Evolutionary conservation across 2,329 filamentous ascomycete species (phyloP), one percentile per base, ranked within the genome.

Genomic region (Chaetomiaceae sp.): DNA sequence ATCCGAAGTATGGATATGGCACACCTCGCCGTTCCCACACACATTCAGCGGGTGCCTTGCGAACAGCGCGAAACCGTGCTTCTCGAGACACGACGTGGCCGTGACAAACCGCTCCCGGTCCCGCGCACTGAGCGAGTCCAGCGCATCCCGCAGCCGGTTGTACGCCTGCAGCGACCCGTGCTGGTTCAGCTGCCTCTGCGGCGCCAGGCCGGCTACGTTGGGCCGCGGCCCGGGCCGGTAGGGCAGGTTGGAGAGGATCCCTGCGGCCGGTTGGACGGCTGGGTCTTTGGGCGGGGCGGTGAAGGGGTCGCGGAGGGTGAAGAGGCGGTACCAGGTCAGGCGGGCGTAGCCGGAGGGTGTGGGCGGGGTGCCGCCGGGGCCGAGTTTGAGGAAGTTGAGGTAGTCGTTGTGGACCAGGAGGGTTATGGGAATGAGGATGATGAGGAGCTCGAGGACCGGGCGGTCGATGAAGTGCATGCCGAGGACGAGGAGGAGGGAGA

Each of bases 21-120:
- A 87, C 39, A 95, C 80, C 70, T 95, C 90, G n/a, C 89, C 89
- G 61, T 85, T 81, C 62, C 86, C 89, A 11, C 83, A 88, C 27
- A 81, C 79, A 65, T 86, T 86, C 58, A 86, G 74, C 0, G 85
- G 84, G 47, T 79, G 75, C 3, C 72, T 75, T 1, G 86, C 80
- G 68, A 92, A 94, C 0, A 95, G 76, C 0, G 85, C 89, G 6
- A 89, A 78, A 38, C 87, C 87, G 65, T 92, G 85, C 72, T 91
- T 92, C 69, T 94, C 89, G 61, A 94, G 84, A 65, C 87, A 91
- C 1, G 85, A 89, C 1, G 79, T 85, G 0, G 81, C 86, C 8
- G 84, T 81, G 64, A 76, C 79, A 52, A 87, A 75, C 15, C 69
- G 69, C 1, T 71, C 69, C 2, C 75, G 75, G 61, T 75, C 70